Evolutionary conservation across 352 stramenopile species (phyloP), one percentile per base, ranked within the genome.

Genomic region (Phytophthora tentaculata): DNA sequence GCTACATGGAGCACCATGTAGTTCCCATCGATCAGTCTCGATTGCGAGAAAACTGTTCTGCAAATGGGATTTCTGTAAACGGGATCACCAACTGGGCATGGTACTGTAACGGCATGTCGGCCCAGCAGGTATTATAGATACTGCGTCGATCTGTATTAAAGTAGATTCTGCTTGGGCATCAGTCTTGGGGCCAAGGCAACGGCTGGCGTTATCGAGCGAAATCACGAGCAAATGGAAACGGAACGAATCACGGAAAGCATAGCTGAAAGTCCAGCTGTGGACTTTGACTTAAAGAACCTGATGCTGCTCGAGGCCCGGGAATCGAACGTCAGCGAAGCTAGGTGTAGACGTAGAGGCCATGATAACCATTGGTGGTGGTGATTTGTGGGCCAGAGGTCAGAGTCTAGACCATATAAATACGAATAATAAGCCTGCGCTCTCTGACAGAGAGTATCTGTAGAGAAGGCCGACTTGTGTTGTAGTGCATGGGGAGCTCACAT

Each of bases 1-100:
- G 57, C 57, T 64, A 65, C 58, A 58, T 51, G 5, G 8, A 32
- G 28, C 8, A 32, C 28, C 28, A 32, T 32, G 28, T 32, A 32
- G 8, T 32, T 8, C 28, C 28, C 28, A 32, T 32, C 28, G 28
- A 32, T 3, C 28, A n/a, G n/a, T n/a, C n/a, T n/a, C n/a, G n/a
- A n/a, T 32, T 32, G 28, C 28, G 28, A 32, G 28, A 4, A 32
- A 32, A 32, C n/a, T n/a, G n/a, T n/a, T n/a, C n/a, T n/a, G n/a
- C n/a, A n/a, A n/a, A n/a, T n/a, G n/a, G n/a, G n/a, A n/a, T n/a
- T n/a, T n/a, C 28, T 32, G 28, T 32, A 32, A 32, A 32, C 28
- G 28, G 32, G 32, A 39, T 39, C 32, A 14, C 32, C 39, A 45
- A 19, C 39, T 45, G 14, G 16, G 8, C 39, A 45, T 39, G 12